Evolutionary conservation across 179 eudicot genomes (phyloP), one percentile per base, ranked within the genome.

Genomic region (Carnegiea gigantea): DNA sequence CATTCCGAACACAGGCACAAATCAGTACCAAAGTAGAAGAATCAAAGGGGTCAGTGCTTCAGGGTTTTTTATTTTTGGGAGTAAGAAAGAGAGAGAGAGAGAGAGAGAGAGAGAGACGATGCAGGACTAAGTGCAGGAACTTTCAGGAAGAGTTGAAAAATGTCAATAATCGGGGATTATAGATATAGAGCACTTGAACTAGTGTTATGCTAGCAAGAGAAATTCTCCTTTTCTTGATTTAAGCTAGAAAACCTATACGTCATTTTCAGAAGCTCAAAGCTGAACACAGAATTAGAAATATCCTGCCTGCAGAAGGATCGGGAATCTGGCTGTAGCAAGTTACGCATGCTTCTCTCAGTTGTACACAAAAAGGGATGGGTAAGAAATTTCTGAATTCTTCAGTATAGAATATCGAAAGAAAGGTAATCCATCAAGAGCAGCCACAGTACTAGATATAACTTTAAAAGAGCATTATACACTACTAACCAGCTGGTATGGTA

Each of bases 401-500:
- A 6, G 28, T 72, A 46, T 24, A 11, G 30, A 28, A 5, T 44
- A 44, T 73, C 7, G 20, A 20, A 40, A 40, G 3, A 57, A 74
- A 44, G 48, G 40, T 57, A 59, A 10, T 38, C 17, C 70, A 51
- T 64, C 17, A 68, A 70, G 71, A 65, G 38, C 33, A 40, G 21
- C 15, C 71, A 65, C 71, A 65, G 13, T 9, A 26, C 28, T n/a
- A 11, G 10, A 44, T n/a, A 44, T n/a, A 73, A 43, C 23, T 51
- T 75, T 59, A 1, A 46, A 64, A 62, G 62, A 82, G 53, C 59
- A 76, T 46, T 30, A 46, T 48, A 78, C 54, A 23, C 74, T 14
- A 84, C 86, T 86, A 83, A 95, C 98, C 98, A 88, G 93, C 90
- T 23, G 98, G 98, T 86, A 95, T 87, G 28, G 90, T 82, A 79